Evolutionary conservation across 2,329 filamentous ascomycete genomes (phyloP).

Genomic region (Alternaria tenuissima): DNA sequence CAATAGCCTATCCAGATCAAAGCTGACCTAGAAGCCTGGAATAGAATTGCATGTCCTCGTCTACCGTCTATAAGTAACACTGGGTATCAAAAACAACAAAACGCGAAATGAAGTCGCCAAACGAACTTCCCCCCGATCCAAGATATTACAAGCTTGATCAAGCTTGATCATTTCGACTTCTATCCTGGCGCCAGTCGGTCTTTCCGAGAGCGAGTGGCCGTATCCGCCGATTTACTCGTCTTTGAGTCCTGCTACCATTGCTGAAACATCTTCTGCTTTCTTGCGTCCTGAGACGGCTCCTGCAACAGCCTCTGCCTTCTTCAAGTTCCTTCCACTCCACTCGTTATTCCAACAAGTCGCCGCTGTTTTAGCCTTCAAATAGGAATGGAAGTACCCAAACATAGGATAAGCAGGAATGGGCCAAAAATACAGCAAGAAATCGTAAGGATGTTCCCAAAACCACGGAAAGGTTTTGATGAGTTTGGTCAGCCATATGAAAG

Average conservation of each 20-base stretch:
- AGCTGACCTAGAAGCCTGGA: background rate
- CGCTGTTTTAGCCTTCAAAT: constrained; percentile 26
- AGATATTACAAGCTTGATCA: background rate
- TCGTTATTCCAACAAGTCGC: constrained; percentile 25
- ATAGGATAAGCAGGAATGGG: constrained; percentile 23
- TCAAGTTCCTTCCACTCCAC: constrained; percentile 26
- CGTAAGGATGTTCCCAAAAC: constrained; percentile 27
- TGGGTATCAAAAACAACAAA: constrained; percentile 5
- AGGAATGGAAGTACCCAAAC: constrained; percentile 30
- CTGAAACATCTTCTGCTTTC: background rate
- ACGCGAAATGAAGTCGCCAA: background rate
- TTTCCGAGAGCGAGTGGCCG: too few relatives aligned
- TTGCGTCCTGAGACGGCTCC: background rate
- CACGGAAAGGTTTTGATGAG: constrained; percentile 33
- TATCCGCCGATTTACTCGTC: background rate
- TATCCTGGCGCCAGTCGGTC: background rate
- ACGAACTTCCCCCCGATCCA: rapidly evolving
- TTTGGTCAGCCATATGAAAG: constrained; percentile 29
- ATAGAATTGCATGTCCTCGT: background rate
- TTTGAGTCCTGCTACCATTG: background rate
- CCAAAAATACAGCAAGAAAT: constrained; percentile 33
- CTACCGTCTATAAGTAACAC: background rate
- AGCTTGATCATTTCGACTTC: background rate
- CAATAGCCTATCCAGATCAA: background rate
- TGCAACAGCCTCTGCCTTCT: background rate